Conservation (phyloP, 148 eudicot genomes). For the Heliosperma pusillum region DNA sequence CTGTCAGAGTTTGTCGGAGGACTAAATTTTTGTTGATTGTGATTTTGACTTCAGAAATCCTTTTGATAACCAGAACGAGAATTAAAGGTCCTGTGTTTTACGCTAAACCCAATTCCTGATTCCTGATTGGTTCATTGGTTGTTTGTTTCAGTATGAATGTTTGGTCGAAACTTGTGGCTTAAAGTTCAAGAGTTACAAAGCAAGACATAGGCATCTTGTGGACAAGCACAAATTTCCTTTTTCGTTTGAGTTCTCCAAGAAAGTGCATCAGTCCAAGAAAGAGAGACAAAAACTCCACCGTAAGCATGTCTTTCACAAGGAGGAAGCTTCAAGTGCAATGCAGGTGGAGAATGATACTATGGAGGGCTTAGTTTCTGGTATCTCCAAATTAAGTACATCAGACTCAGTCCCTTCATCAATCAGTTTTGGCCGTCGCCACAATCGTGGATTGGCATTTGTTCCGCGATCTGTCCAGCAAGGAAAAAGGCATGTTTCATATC, state of each 20-base stretch:
- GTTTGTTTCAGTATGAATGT: conserved; percentile 71
- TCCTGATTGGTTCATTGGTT: neutral
- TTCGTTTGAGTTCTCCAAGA: conserved; percentile 82
- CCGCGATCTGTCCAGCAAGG: conserved; percentile 72
- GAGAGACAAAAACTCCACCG: conserved; percentile 62
- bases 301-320: conserved; percentile 39
- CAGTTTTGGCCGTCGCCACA: conserved; percentile 80
- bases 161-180: conserved; percentile 84
- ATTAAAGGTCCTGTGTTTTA: neutral
- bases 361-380: conserved; percentile 67
- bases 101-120: neutral
- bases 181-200: conserved; percentile 79
- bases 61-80: neutral
- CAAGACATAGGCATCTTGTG: conserved; percentile 82
- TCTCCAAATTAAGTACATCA: conserved; percentile 62
- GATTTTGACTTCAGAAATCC: neutral
- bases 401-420: conserved; percentile 64
- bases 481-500: conserved; percentile 33
- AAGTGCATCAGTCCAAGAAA: conserved; percentile 72
- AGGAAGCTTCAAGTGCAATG: conserved; percentile 57
- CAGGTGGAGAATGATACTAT: conserved; percentile 67
- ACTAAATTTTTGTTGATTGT: neutral
- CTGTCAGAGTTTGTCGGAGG: neutral
- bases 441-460: conserved; percentile 70
- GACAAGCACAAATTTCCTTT: conserved; percentile 90